Evolutionary conservation across 352 stramenopile species (phyloP), one percentile per base, ranked within the genome.

Genomic region (Phytophthora niederhauseri): DNA sequence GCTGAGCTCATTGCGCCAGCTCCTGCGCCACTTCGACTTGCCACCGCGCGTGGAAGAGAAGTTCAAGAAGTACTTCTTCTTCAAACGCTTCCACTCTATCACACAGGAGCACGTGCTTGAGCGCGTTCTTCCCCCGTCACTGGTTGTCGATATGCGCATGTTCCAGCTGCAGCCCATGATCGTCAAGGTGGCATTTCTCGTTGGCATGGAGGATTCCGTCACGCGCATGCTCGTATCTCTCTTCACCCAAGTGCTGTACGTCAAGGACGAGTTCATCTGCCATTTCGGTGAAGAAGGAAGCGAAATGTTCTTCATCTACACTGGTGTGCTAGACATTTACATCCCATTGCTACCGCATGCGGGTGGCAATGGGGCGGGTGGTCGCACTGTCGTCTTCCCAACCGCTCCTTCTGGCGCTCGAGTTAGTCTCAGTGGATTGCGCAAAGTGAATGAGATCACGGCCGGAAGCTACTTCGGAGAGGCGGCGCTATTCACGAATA

Each of bases 231-330:
- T 90, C 9, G 78, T 89, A 4, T 79, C 72, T 0, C 75, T 84
- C 20, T 85, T 90, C 55, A 86, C 74, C 5, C 82, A 90, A 68
- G 77, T 82, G 4, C 53, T 90, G 26, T 82, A 75, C 19, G 76
- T 86, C 15, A 81, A 85, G 28, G 78, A 88, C 46, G 77, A 90
- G 63, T 86, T 82, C 51, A 72, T 89, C 4, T 89, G 82, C 51
- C 74, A 76, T 15, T 86, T 84, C 36, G 69, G 78, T 7, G 82
- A 90, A 41, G 72, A 87, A 49, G 82, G 82, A 15, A 82, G 78
- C 26, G 82, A 90, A 31, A 90, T 90, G 82, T 90, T 83, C 52
- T 89, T 90, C 64, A 82, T 90, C 22, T 90, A 86, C 62, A 85
- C 80, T 0, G 82, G 80, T 8, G 70, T 78, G 14, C 57, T 90